Conservation (phyloP, 78 protist species). For the Chrysochromulina parva region DNA sequence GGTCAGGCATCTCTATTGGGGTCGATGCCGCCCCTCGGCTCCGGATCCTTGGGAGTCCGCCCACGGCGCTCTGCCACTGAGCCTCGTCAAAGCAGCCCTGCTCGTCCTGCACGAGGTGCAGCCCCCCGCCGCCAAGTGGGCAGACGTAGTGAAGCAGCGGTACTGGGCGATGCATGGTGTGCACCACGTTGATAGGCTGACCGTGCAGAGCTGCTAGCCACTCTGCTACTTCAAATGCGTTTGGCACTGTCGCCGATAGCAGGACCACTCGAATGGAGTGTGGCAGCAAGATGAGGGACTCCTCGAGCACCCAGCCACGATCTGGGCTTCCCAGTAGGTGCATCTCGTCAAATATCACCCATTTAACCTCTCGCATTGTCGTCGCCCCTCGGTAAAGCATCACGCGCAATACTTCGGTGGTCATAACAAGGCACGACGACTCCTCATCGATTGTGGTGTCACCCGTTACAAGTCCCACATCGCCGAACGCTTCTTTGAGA, state of each 20-base stretch:
- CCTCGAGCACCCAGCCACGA: conserved; percentile 94
- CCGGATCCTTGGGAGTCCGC: too few species aligned
- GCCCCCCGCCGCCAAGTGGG: not conserved
- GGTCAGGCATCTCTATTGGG: too few species aligned
- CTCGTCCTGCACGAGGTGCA: conserved; percentile 2
- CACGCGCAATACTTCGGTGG: conserved; percentile 86
- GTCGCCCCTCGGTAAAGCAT: conserved; percentile 97
- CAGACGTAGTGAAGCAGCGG: conserved; percentile 85
- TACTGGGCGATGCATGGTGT: conserved; percentile 91
- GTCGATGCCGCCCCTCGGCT: too few species aligned
- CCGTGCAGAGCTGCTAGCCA: conserved; percentile 67
- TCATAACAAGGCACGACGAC: conserved; percentile 74
- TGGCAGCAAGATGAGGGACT: conserved; percentile 83
- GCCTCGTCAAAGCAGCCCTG: not conserved
- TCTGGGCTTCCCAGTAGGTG: conserved; percentile 82
- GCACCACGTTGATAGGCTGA: conserved; percentile 78
- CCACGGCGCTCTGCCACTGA: not conserved
- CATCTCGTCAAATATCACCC: conserved; percentile 91
- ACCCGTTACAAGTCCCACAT: conserved; percentile 84
- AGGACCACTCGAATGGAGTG: conserved; percentile 64
- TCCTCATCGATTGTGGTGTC: conserved; percentile 76
- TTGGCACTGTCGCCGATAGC: conserved; percentile 85
- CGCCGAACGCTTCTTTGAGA: conserved; percentile 45
- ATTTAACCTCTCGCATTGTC: conserved; percentile 73
- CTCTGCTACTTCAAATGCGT: conserved; percentile 82